Conservation (phyloP, 2,329 filamentous ascomycete genomes). For the Akanthomyces muscarius region DNA sequence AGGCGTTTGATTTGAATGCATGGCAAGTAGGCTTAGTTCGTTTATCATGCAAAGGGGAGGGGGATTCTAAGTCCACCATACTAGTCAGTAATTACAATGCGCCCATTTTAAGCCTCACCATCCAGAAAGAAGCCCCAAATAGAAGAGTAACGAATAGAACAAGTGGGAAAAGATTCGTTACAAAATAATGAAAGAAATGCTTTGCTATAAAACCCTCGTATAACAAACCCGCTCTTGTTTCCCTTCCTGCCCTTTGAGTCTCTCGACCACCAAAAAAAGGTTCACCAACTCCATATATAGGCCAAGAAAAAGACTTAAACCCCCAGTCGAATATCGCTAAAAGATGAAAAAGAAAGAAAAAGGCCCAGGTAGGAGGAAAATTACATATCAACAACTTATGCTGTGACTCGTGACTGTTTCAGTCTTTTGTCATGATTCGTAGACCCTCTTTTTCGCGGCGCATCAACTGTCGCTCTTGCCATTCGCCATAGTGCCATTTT, state of each 20-base stretch:
- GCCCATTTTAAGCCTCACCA: not conserved
- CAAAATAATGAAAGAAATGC: not conserved
- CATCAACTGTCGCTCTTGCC: not conserved
- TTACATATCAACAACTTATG: not conserved
- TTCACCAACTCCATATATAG: not conserved
- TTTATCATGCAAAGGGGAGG: not conserved
- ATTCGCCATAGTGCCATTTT: not conserved
- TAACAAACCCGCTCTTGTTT: not conserved
- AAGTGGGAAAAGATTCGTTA: not conserved
- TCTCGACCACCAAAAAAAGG: not conserved
- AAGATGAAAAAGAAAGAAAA: not conserved
- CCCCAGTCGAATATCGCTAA: not conserved
- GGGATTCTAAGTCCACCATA: too few species aligned
- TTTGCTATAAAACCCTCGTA: not conserved
- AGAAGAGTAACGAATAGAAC: not conserved
- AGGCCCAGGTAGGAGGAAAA: not conserved
- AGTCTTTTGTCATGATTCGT: not conserved
- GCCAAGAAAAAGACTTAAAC: not conserved
- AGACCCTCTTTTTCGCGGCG: not conserved
- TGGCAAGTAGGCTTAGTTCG: not conserved
- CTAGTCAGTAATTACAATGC: not conserved
- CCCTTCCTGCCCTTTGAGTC: not conserved
- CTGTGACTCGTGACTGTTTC: not conserved
- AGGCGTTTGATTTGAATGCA: too few species aligned
- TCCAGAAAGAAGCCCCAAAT: not conserved